A percentile compares a stretch with the other conserved stretches of the same genome.
These are phyloP conservation scores for Chionographis japonica DNA, from an alignment of 106 monocot species.

Conservation along the genomic window DNA sequence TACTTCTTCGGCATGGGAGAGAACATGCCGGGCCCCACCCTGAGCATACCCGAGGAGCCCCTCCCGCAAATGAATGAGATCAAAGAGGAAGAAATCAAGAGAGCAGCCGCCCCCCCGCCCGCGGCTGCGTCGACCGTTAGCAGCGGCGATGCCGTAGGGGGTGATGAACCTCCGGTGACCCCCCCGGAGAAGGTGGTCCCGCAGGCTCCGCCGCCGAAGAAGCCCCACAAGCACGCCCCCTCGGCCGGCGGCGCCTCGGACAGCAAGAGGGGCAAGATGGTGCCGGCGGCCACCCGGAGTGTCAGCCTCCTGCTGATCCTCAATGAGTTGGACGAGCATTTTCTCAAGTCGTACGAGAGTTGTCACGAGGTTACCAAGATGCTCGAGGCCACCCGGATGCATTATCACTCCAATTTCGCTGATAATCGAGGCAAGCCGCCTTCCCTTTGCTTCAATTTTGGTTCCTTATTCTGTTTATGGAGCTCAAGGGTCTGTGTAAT, in stretches of 20 bases:
- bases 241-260: constrained; percentile 7
- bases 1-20: constrained; percentile 44
- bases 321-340: constrained; percentile 32
- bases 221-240: constrained; percentile 29
- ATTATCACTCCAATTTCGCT: constrained; percentile 42
- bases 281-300: not conserved
- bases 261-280: constrained; percentile 2
- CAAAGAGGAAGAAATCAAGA: not conserved
- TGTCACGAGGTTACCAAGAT: constrained; percentile 19
- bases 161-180: no score
- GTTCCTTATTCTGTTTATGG: not conserved
- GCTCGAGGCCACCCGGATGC: constrained; percentile 32
- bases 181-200: constrained; percentile 18
- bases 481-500: not conserved
- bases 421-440: constrained; percentile 23
- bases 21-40: constrained; percentile 30
- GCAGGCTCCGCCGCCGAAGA: constrained; percentile 13
- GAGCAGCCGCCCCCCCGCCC: constrained; percentile 1
- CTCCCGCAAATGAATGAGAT: not conserved
- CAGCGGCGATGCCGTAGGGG: not conserved
- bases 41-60: constrained; percentile 23
- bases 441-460: not conserved
- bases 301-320: constrained; percentile 21
- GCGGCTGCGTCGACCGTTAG: no score
- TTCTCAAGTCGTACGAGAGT: constrained; percentile 28